Percentiles rank a stretch among this genome's conserved stretches.
phyloP scores from a whole-genome alignment of 2,329 filamentous ascomycete species.

The Shiraia bambusicola region DNA sequence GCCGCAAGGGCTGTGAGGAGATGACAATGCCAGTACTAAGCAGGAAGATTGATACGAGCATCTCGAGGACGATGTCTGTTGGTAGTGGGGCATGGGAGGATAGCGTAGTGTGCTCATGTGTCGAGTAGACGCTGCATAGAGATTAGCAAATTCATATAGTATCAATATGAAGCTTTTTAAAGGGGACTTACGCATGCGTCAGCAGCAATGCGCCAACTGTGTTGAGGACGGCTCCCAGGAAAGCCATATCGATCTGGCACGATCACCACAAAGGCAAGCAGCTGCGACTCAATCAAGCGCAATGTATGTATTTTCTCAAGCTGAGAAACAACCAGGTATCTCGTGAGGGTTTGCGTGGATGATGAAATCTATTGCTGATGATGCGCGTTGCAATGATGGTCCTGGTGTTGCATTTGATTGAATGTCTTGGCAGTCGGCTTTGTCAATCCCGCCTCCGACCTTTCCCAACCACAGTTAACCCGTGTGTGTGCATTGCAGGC shows the following conservation, averaged over 20 bases:
- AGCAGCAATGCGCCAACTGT: constrained; percentile 75
- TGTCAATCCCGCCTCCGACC: too few relatives aligned
- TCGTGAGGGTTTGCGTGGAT: neutral
- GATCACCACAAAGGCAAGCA: neutral
- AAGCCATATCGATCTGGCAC: constrained; percentile 58
- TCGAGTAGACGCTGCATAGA: constrained; percentile 80
- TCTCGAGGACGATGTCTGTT: constrained; percentile 84
- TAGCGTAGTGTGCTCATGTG: constrained; percentile 83
- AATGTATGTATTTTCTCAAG: neutral
- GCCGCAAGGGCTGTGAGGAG: constrained; percentile 74
- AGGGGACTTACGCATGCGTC: constrained; percentile 77
- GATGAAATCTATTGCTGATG: too few relatives aligned
- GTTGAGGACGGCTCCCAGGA: constrained; percentile 70
- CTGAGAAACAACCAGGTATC: neutral
- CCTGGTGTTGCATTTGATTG: too few relatives aligned
- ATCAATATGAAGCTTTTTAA: neutral
- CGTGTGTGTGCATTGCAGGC: too few relatives aligned
- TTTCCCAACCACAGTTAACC: too few relatives aligned
- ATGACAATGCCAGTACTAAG: constrained; percentile 82
- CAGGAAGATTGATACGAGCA: constrained; percentile 75
- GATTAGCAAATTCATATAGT: constrained; percentile 19
- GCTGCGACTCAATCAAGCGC: too few relatives aligned
- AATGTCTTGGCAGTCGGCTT: too few relatives aligned
- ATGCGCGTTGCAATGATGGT: neutral
- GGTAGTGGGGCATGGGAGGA: constrained; percentile 64